Percentiles rank a stretch among this genome's conserved stretches.
These are phyloP conservation scores for Rhododendron ferrugineum DNA, from an alignment of 148 eudicot species.

Conservation along the genomic window DNA sequence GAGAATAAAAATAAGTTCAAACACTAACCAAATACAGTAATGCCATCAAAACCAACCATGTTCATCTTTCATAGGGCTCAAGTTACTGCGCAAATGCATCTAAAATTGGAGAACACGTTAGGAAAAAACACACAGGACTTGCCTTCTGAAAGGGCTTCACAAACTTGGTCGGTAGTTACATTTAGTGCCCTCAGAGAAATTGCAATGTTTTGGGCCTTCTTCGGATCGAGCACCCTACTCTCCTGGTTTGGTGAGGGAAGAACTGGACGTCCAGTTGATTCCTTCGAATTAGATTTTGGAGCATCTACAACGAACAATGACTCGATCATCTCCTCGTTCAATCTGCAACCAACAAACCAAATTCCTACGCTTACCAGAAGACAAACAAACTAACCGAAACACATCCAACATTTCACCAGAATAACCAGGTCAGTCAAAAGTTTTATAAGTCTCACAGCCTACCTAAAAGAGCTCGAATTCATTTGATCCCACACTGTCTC, in stretches of 20 bases:
- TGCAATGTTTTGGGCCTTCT: slow-evolving; percentile 97
- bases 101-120: neutral
- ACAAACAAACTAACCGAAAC: neutral
- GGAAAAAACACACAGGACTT: neutral
- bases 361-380: neutral
- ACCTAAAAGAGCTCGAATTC: slow-evolving; percentile 91
- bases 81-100: neutral
- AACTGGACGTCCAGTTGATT: slow-evolving; percentile 35
- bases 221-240: slow-evolving; percentile 80
- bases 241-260: slow-evolving; percentile 50
- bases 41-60: neutral
- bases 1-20: neutral
- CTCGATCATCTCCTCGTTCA: slow-evolving; percentile 97
- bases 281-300: slow-evolving; percentile 50
- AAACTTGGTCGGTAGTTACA: slow-evolving; percentile 88
- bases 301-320: slow-evolving; percentile 65
- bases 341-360: slow-evolving; percentile 41
- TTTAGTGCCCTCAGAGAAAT: slow-evolving; percentile 75
- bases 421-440: neutral
- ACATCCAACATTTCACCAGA: neutral
- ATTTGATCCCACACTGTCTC: slow-evolving; percentile 99
- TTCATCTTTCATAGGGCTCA: neutral
- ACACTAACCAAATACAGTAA: neutral
- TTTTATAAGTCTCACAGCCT: slow-evolving; percentile 10
- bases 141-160: slow-evolving; percentile 92